Conservation (phyloP, 1,139 yeast genomes). For the Sugiyamaella japonica region DNA sequence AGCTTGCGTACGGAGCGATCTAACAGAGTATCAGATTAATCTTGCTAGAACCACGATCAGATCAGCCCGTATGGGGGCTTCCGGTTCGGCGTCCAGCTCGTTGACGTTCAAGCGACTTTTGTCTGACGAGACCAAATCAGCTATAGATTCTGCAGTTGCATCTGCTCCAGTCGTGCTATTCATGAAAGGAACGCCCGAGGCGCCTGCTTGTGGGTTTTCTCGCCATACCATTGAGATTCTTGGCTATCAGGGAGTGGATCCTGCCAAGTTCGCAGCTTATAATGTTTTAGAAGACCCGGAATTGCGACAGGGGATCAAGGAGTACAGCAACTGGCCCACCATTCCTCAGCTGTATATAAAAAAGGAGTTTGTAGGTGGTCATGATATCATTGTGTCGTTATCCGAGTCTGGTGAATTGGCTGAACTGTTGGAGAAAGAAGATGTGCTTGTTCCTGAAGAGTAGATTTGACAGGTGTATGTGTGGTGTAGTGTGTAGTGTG, state of each 20-base stretch:
- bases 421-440: slow-evolving; percentile 74
- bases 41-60: not conserved
- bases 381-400: slow-evolving; percentile 92
- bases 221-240: slow-evolving; percentile 90
- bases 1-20: not conserved
- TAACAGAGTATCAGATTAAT: not conserved
- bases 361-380: slow-evolving; percentile 93
- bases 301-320: slow-evolving; percentile 89
- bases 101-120: slow-evolving; percentile 50
- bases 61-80: not conserved
- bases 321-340: slow-evolving; percentile 94
- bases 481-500: too few relatives aligned
- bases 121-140: slow-evolving; percentile 75
- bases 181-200: slow-evolving; percentile 78
- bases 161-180: slow-evolving; percentile 94
- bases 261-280: slow-evolving; percentile 92
- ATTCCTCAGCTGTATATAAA: slow-evolving; percentile 62
- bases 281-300: slow-evolving; percentile 95
- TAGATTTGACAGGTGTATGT: not conserved
- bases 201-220: slow-evolving; percentile 97
- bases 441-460: slow-evolving; percentile 78
- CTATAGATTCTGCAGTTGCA: slow-evolving; percentile 79
- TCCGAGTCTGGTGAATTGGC: slow-evolving; percentile 89
- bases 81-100: too few relatives aligned
- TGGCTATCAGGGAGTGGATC: slow-evolving; percentile 98